These are phyloP conservation scores for Flaveria bidentis DNA, from an alignment of 129 eudicot species.

Conservation along the genomic window DNA sequence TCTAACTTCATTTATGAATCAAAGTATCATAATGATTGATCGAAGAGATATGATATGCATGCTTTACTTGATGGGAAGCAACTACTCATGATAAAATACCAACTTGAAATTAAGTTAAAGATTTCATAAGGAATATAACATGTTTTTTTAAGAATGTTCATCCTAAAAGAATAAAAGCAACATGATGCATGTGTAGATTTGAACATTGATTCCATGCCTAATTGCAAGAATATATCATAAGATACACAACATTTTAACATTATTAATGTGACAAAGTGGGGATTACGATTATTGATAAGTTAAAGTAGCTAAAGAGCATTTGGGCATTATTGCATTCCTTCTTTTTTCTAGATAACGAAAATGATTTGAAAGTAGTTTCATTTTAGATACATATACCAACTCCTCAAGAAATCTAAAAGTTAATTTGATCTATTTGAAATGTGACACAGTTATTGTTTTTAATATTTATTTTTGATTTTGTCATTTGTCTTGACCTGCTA, in stretches of 20 bases:
- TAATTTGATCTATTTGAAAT: too few species aligned
- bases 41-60: slow-evolving; percentile 19
- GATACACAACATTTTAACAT: background rate
- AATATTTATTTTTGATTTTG: background rate
- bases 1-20: slow-evolving; percentile 12
- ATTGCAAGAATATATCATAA: background rate
- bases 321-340: background rate
- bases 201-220: slow-evolving; percentile 9
- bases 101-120: background rate
- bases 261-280: slow-evolving; percentile 15
- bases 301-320: slow-evolving; percentile 6
- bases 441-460: too few species aligned
- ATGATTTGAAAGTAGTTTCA: background rate
- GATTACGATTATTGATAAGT: background rate
- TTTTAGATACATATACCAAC: background rate
- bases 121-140: slow-evolving; percentile 14
- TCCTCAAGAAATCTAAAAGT: background rate
- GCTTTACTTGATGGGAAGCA: slow-evolving; percentile 20
- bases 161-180: slow-evolving; percentile 18
- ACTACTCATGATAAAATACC: slow-evolving; percentile 6
- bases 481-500: background rate
- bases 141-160: slow-evolving; percentile 19
- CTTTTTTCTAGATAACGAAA: slow-evolving; percentile 9
- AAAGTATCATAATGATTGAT: background rate
- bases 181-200: background rate